Percentiles rank a stretch among this genome's conserved stretches.
phyloP scores from a whole-genome alignment of 1,139 yeast species.

The Geotrichum histeridarum region DNA sequence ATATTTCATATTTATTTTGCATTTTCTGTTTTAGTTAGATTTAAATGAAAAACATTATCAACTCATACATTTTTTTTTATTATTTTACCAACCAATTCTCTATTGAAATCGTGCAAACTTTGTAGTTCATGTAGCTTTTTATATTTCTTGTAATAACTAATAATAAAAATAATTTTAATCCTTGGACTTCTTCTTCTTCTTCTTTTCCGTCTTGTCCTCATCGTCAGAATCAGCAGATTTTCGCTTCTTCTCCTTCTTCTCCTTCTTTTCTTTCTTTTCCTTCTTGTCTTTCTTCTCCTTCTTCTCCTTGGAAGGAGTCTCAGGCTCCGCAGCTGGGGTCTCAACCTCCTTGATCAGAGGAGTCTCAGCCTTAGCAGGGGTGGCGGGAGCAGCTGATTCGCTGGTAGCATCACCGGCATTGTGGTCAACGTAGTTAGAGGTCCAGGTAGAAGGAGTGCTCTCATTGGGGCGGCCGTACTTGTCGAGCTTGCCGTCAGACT shows the following conservation, averaged over 20 bases:
- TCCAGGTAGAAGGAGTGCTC: slow-evolving; percentile 91
- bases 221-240: slow-evolving; percentile 63
- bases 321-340: slow-evolving; percentile 49
- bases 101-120: neutral
- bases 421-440: slow-evolving; percentile 75
- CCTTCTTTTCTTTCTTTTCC: slow-evolving; percentile 46
- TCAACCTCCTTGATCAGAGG: slow-evolving; percentile 38
- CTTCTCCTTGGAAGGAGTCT: slow-evolving; percentile 45
- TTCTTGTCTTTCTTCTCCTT: slow-evolving; percentile 29
- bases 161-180: slow-evolving; percentile 5
- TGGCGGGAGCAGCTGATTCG: slow-evolving; percentile 44
- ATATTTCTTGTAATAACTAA: neutral
- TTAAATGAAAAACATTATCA: neutral
- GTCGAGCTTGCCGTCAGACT: slow-evolving; percentile 95
- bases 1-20: neutral
- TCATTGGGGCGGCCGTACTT: slow-evolving; percentile 91
- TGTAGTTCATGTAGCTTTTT: neutral
- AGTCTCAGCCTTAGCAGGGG: slow-evolving; percentile 35
- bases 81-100: neutral
- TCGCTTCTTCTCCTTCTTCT: slow-evolving; percentile 64
- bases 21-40: neutral
- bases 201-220: slow-evolving; percentile 50
- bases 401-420: slow-evolving; percentile 35
- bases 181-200: slow-evolving; percentile 32
- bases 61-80: neutral